These are phyloP conservation scores for Calvatia gigantea DNA, from an alignment of 768 basidiomycete species.

Conservation along the genomic window DNA sequence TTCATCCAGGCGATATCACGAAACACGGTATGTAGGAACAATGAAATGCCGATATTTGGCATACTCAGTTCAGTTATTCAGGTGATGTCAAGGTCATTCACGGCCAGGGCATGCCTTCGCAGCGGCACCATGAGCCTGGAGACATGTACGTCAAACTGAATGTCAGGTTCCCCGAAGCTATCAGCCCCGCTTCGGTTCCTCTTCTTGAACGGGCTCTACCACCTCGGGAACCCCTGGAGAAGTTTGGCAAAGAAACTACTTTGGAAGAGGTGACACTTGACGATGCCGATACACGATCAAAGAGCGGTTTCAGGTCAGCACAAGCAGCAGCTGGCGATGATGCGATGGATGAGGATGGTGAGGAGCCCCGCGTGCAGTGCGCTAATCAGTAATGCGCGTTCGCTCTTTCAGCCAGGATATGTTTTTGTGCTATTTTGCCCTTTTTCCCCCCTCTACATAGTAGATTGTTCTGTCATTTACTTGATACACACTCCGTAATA, in stretches of 20 bases:
- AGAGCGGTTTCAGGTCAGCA: conserved; percentile 32
- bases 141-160: conserved; percentile 86
- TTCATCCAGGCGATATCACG: conserved; percentile 86
- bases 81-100: conserved; percentile 88
- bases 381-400: conserved; percentile 65
- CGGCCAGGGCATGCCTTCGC: conserved; percentile 98
- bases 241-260: conserved; percentile 60
- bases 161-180: conserved; percentile 85
- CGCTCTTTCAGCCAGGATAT: conserved; percentile 12
- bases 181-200: conserved; percentile 64
- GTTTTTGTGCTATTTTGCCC: conserved; percentile 13
- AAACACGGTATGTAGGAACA: conserved; percentile 72
- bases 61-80: conserved; percentile 25
- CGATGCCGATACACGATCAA: conserved; percentile 69
- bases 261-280: conserved; percentile 85
- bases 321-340: conserved; percentile 46
- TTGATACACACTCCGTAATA: conserved; percentile 39
- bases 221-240: conserved; percentile 63
- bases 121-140: conserved; percentile 94
- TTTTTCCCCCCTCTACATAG: conserved; percentile 20
- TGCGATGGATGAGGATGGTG: conserved; percentile 89
- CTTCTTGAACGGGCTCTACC: conserved; percentile 85
- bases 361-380: conserved; percentile 95
- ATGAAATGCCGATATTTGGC: not conserved
- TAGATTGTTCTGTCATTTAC: conserved; percentile 27